Base-by-base conservation (phyloP, 345 rosid genomes). In the Acer yangbiense region DNA sequence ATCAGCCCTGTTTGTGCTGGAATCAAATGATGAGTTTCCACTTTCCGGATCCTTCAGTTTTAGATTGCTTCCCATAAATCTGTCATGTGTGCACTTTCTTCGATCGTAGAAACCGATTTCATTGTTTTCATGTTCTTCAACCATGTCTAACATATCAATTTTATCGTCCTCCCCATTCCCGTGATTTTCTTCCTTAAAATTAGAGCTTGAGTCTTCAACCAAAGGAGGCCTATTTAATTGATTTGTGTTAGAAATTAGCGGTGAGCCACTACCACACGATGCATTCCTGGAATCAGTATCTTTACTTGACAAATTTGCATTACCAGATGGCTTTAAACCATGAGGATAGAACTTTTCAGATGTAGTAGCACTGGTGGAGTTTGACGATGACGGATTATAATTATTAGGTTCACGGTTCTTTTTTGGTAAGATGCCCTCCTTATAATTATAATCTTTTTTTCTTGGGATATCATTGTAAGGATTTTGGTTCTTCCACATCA, bases 401-500 rank as follows among this genome's bases (percentile, higher is more conserved):
- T 84, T 87, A 86, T 83, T 89, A 76, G 93, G 90, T 61, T 94
- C 97, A 63, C 88, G 89, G 77, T 88, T 93, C 58, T 85, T 88
- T 86, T 87, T 90, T 6, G 98, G 93, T 77, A 87, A 85, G 73
- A 88, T 77, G 74, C 91, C 89, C 41, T 91, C 93, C 89, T 82
- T 88, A 77, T 89, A 83, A 79, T 83, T 85, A 84, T 89, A 90
- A 62, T 92, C 97, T 41, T 90, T 97, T 78, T 85, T 90, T 75
- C 81, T 87, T 41, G 99, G 96, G 48, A 95, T 89, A 78, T 94
- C 98, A 81, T 94, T 97, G 83, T 83, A 82, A 74, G 93, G 89
- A 83, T 88, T 84, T 52, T 90, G 90, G 63, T 89, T 97, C 85
- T 93, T 97, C 98, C 91, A 85, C 92, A 86, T 86, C 88, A 89